A percentile compares a stretch with the other conserved stretches of the same genome.
Conservation (phyloP, 2,329 filamentous ascomycete genomes). For the Pseudogymnoascus sp. region DNA sequence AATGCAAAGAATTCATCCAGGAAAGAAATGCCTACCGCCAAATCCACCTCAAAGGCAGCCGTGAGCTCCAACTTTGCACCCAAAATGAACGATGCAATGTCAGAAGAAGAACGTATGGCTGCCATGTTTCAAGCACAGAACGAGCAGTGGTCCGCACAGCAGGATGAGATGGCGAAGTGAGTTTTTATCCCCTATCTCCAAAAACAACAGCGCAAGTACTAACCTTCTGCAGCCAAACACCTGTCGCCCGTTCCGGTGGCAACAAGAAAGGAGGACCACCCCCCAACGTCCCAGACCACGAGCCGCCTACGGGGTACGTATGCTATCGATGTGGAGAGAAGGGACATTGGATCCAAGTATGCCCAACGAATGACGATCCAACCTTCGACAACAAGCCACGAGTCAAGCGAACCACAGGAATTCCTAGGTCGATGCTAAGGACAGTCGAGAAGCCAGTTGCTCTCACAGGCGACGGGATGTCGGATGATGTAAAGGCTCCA, state of each 20-base stretch:
- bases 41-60: constrained; percentile 43
- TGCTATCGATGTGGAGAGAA: constrained; percentile 96
- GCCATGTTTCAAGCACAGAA: constrained; percentile 87
- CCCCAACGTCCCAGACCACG: constrained; percentile 78
- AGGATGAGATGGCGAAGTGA: constrained; percentile 83
- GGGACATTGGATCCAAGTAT: constrained; percentile 98
- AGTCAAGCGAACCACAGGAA: constrained; percentile 93
- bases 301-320: constrained; percentile 86
- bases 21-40: constrained; percentile 53
- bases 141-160: constrained; percentile 86
- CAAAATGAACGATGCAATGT: constrained; percentile 70
- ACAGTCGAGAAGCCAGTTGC: constrained; percentile 86
- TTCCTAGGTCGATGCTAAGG: constrained; percentile 89
- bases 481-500: constrained; percentile 72
- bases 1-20: constrained; percentile 74
- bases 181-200: constrained; percentile 32
- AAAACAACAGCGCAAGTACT: constrained; percentile 28
- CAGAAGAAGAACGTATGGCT: constrained; percentile 87
- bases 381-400: constrained; percentile 89
- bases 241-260: constrained; percentile 48
- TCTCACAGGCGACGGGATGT: constrained; percentile 62
- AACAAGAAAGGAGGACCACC: constrained; percentile 48
- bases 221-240: constrained; percentile 43
- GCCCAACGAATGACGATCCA: constrained; percentile 96
- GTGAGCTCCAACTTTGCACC: constrained; percentile 42